Base-by-base conservation (phyloP, 371 early-diverging fungal genomes). In the Haplosporangium sp. region DNA sequence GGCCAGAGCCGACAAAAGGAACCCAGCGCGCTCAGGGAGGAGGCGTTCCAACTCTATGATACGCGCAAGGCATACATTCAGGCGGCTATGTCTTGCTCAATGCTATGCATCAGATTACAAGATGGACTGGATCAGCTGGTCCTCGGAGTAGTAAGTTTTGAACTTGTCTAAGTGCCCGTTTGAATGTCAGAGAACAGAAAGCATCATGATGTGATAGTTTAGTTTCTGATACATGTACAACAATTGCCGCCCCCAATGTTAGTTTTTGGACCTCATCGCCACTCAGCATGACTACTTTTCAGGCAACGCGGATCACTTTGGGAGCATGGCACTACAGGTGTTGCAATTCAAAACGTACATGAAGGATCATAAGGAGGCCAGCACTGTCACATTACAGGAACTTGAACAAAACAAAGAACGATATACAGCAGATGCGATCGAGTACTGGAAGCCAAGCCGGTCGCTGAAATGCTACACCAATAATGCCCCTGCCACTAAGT, bases 21-120 rank as follows among this genome's bases (percentile, higher is more conserved):
- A 64, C 81, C 89, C 10, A 86, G 86, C 12, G 89, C 89, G 6
- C 64, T 91, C 43, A 80, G 87, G 37, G 93, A 92, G 81, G 92
- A 93, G 50, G 91, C 92, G 2, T 90, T 89, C 52, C 82, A 87
- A 43, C 75, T 92, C 47, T 89, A 85, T 62, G 92, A 92, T 63
- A 81, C 84, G 40, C 86, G 92, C 50, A 91, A 92, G 69, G 76
- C 84, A 38, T 91, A 89, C 74, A 85, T 89, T 10, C 86, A 81
- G 41, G 85, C 87, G 57, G 85, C 80, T 40, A 73, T 79, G 73
- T 41, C 73, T 23, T 79, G 80, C 56, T 55, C 80, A 20, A 73
- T 79, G 73, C 66, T 79, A 42, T 69, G 80, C 37, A 79, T 79
- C 40, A 72, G 62, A 59, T 69, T 79, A 48, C 80, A 79, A 63